phyloP scores from a whole-genome alignment of 768 basidiomycete species.

The Sporobolomyces phaffii region DNA sequence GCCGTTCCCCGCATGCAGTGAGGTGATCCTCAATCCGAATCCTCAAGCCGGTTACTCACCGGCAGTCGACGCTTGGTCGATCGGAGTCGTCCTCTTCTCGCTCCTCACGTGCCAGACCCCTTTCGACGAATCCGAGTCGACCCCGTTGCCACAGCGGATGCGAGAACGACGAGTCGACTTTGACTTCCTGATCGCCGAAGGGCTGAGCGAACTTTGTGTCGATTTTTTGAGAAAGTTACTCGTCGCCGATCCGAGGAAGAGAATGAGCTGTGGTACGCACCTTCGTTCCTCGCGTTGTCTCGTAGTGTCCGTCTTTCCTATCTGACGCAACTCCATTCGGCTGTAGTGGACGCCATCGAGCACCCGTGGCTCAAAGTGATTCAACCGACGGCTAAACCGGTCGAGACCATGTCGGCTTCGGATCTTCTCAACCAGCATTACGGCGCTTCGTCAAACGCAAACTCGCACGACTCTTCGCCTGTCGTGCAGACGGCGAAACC shows the following conservation, averaged over 20 bases:
- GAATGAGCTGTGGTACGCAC: slow-evolving; percentile 59
- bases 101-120: slow-evolving; percentile 59
- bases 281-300: too few species aligned
- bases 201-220: slow-evolving; percentile 54
- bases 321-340: too few species aligned
- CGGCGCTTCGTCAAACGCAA: neutral
- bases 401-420: neutral
- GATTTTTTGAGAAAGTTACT: slow-evolving; percentile 67
- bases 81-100: slow-evolving; percentile 87
- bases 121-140: slow-evolving; percentile 69
- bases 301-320: too few species aligned
- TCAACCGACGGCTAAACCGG: neutral
- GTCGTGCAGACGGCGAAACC: neutral
- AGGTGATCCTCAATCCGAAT: slow-evolving; percentile 66
- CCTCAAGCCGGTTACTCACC: slow-evolving; percentile 66
- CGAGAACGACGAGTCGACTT: slow-evolving; percentile 60
- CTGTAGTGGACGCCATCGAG: slow-evolving; percentile 53
- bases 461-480: neutral
- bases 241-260: slow-evolving; percentile 56
- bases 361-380: slow-evolving; percentile 66
- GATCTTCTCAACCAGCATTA: neutral
- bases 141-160: slow-evolving; percentile 59
- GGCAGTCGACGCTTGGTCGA: slow-evolving; percentile 91
- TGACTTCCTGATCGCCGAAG: slow-evolving; percentile 49
- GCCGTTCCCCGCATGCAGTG: slow-evolving; percentile 5